Conservation (phyloP, 768 basidiomycete species). For the Butyriboletus loyo region DNA sequence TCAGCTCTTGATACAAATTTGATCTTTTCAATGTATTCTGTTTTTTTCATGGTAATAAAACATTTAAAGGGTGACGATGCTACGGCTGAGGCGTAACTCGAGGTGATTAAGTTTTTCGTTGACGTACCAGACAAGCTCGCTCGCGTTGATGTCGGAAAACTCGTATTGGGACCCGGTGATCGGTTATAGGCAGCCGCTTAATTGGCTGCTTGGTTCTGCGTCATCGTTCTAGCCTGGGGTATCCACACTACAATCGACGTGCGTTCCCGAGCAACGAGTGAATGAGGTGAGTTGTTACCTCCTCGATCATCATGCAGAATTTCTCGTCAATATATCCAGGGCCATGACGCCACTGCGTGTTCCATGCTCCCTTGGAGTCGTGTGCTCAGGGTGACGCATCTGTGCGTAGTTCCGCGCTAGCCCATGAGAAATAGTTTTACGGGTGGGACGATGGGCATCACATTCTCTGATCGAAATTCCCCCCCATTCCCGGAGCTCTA, state of each 20-base stretch:
- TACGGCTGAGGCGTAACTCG: neutral
- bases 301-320: conserved; percentile 6
- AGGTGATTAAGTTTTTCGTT: neutral
- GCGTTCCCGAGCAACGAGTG: conserved; percentile 11
- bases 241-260: neutral
- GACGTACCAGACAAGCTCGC: neutral
- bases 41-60: neutral
- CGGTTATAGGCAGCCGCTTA: neutral
- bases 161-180: neutral
- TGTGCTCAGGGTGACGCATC: conserved; percentile 21
- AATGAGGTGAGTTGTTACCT: conserved; percentile 19
- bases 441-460: neutral
- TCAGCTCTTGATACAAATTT: conserved; percentile 58
- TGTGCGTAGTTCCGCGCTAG: conserved; percentile 16
- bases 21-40: neutral
- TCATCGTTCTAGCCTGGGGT: neutral
- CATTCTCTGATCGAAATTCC: neutral
- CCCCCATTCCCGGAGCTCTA: neutral
- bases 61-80: neutral
- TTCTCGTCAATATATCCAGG: conserved; percentile 9
- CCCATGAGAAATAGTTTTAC: conserved; percentile 19
- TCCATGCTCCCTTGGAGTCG: conserved; percentile 7
- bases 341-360: conserved; percentile 26
- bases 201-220: neutral
- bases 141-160: conserved; percentile 5